phyloP scores from a whole-genome alignment of 805 yeast genomes.

The Candida loeiensis region DNA sequence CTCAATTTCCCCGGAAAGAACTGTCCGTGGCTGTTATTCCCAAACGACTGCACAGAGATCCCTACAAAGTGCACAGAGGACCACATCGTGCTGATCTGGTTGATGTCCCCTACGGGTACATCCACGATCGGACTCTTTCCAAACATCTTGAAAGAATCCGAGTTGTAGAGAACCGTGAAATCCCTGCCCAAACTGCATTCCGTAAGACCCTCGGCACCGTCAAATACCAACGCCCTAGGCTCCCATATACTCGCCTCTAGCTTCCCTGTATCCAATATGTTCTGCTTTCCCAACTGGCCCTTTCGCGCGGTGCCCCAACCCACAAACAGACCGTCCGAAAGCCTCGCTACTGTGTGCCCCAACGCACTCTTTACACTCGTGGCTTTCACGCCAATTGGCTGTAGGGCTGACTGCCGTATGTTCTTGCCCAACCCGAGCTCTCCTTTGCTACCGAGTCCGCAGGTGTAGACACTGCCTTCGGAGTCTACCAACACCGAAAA shows the following conservation, averaged over 20 bases:
- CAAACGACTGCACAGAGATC: slow-evolving; percentile 45
- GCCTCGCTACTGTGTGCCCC: slow-evolving; percentile 40
- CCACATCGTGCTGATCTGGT: slow-evolving; percentile 63
- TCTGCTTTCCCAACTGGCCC: slow-evolving; percentile 45
- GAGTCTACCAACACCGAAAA: slow-evolving; percentile 51
- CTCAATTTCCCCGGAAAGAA: slow-evolving; percentile 26
- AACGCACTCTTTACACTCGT: slow-evolving; percentile 36
- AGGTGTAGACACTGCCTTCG: slow-evolving; percentile 39
- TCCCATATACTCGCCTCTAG: slow-evolving; percentile 19
- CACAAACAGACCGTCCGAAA: slow-evolving; percentile 41
- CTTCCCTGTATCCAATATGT: slow-evolving; percentile 9
- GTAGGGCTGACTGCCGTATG: slow-evolving; percentile 8
- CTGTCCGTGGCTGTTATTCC: slow-evolving; percentile 80
- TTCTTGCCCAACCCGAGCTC: slow-evolving; percentile 57
- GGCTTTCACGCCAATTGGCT: slow-evolving; percentile 9
- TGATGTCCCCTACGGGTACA: background rate
- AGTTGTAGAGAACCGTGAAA: slow-evolving; percentile 41
- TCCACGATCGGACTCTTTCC: slow-evolving; percentile 16
- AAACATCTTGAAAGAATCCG: slow-evolving; percentile 11
- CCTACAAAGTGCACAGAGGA: slow-evolving; percentile 58
- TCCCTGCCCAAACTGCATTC: slow-evolving; percentile 53
- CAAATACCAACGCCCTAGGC: slow-evolving; percentile 21
- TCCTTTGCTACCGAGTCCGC: slow-evolving; percentile 70
- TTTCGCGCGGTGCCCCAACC: slow-evolving; percentile 72
- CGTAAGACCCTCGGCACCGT: background rate